Evolutionary conservation across 805 yeast species (phyloP).

Genomic region (Saturnispora zaruensis): DNA sequence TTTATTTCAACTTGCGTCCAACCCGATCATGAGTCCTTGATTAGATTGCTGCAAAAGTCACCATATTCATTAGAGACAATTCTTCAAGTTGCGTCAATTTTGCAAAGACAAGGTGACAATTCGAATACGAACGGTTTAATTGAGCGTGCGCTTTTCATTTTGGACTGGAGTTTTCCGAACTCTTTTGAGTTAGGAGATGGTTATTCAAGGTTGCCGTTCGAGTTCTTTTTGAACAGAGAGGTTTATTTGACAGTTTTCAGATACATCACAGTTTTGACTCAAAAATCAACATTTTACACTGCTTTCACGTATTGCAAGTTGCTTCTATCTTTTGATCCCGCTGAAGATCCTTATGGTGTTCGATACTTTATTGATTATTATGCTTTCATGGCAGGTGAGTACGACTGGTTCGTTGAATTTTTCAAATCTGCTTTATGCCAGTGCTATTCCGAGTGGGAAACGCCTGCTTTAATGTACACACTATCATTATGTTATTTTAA

Average conservation of each 20-base stretch:
- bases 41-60: slow-evolving; percentile 44
- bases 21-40: slow-evolving; percentile 73
- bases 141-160: slow-evolving; percentile 70
- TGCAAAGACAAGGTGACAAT: slow-evolving; percentile 70
- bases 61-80: slow-evolving; percentile 76
- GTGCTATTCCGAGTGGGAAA: slow-evolving; percentile 57
- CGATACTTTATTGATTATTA: slow-evolving; percentile 77
- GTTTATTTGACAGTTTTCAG: slow-evolving; percentile 68
- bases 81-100: slow-evolving; percentile 67
- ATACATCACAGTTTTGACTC: slow-evolving; percentile 60
- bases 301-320: slow-evolving; percentile 71
- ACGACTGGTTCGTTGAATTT: slow-evolving; percentile 50
- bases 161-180: slow-evolving; percentile 63
- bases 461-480: slow-evolving; percentile 66
- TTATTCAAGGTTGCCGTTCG: slow-evolving; percentile 65
- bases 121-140: slow-evolving; percentile 64
- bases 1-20: slow-evolving; percentile 57
- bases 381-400: slow-evolving; percentile 58
- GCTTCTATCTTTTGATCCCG: slow-evolving; percentile 57
- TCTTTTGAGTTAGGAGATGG: slow-evolving; percentile 51
- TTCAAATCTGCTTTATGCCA: slow-evolving; percentile 46
- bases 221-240: slow-evolving; percentile 65
- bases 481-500: slow-evolving; percentile 52
- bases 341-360: slow-evolving; percentile 79
- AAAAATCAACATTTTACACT: slow-evolving; percentile 67